Evolutionary conservation across 108 stramenopile genomes (phyloP).

Genomic region (Chaetoceros muelleri): DNA sequence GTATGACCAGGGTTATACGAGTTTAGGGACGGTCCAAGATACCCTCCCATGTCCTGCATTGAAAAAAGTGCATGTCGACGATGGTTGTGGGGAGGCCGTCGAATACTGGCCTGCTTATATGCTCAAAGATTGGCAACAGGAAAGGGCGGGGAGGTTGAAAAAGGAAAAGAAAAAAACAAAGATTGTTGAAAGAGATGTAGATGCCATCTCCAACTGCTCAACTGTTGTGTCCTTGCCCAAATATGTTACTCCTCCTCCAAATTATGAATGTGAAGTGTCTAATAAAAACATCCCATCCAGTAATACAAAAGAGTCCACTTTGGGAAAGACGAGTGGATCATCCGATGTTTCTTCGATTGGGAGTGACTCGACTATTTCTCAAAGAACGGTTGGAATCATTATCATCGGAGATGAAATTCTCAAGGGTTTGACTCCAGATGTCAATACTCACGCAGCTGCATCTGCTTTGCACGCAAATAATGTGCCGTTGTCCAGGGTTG

Average conservation of each 20-base stretch:
- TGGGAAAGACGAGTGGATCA: neutral
- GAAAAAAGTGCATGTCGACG: neutral
- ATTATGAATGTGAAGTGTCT: neutral
- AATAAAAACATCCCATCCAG: neutral
- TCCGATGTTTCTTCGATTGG: slow-evolving; percentile 1
- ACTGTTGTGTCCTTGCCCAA: neutral
- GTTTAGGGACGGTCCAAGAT: slow-evolving; percentile 85
- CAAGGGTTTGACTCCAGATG: slow-evolving; percentile 83
- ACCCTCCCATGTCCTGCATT: slow-evolving; percentile 90
- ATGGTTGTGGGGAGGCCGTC: slow-evolving; percentile 13
- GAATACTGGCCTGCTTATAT: slow-evolving; percentile 83
- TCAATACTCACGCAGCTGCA: slow-evolving; percentile 80
- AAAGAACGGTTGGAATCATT: slow-evolving; percentile 51
- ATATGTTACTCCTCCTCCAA: neutral
- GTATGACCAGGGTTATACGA: slow-evolving; percentile 96
- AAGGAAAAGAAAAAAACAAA: slow-evolving; percentile 11
- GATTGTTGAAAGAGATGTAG: neutral
- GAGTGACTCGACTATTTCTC: slow-evolving; percentile 5
- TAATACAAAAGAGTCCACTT: neutral
- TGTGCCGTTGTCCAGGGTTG: slow-evolving; percentile 66
- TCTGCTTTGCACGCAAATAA: slow-evolving; percentile 62
- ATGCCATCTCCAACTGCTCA: neutral
- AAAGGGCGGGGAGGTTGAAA: slow-evolving; percentile 67
- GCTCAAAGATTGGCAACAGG: slow-evolving; percentile 70
- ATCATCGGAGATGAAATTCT: slow-evolving; percentile 94